A percentile compares a stretch with the other conserved stretches of the same genome.
Evolutionary conservation across 2,329 filamentous ascomycete genomes (phyloP).

Genomic region (Fusarium buxicola): DNA sequence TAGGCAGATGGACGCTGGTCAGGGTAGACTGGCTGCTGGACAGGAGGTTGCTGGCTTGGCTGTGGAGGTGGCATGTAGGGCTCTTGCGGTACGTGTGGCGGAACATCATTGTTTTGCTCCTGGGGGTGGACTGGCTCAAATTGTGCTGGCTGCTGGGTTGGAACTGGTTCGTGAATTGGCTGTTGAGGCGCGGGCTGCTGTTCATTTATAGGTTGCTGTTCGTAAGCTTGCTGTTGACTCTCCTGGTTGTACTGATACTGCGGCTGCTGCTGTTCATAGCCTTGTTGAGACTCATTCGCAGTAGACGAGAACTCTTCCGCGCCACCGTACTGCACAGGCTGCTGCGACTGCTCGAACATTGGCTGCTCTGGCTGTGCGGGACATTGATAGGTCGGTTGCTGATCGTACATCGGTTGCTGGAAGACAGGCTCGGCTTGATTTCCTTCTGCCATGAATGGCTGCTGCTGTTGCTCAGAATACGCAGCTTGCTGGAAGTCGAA

Average conservation of each 20-base stretch:
- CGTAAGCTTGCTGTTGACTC: conserved; percentile 8
- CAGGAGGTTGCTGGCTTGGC: conserved; percentile 4
- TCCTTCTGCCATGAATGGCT: conserved; percentile 1
- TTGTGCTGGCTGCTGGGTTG: background rate
- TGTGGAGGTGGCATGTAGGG: background rate
- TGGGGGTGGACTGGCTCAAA: background rate
- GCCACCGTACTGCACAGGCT: conserved; percentile 16
- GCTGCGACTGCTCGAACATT: conserved; percentile 15
- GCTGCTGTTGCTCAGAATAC: conserved; percentile 15
- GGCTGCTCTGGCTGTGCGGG: conserved; percentile 14
- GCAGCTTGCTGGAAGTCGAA: conserved; percentile 21
- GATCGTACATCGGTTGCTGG: conserved; percentile 23
- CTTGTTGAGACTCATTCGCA: background rate
- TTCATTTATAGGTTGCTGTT: conserved; percentile 20
- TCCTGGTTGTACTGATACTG: conserved; percentile 11
- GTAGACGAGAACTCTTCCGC: conserved; percentile 13
- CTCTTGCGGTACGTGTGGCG: background rate
- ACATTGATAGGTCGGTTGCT: conserved; percentile 25
- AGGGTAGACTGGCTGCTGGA: conserved; percentile 11
- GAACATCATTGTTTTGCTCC: conserved; percentile 8
- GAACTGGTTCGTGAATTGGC: background rate
- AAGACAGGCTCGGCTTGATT: conserved; percentile 11
- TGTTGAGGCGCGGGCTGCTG: conserved; percentile 22
- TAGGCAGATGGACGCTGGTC: conserved; percentile 12
- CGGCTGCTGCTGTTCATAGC: conserved; percentile 7